These are phyloP conservation scores for Pugionium dolabratum DNA, from an alignment of 345 rosid species.

Conservation along the genomic window DNA sequence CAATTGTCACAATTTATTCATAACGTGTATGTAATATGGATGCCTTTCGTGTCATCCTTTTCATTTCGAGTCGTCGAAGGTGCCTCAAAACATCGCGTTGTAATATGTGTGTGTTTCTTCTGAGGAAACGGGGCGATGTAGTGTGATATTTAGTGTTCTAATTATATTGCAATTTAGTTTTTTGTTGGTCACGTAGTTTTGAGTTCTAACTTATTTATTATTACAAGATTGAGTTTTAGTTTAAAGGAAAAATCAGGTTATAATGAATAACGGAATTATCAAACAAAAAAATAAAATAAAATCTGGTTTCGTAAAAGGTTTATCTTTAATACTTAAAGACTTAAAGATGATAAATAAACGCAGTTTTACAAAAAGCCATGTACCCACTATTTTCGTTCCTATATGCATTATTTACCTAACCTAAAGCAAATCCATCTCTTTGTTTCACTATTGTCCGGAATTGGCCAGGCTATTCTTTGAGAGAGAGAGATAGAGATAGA, in stretches of 20 bases:
- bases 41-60: not conserved
- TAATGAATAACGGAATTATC: not conserved
- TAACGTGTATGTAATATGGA: slow-evolving; percentile 18
- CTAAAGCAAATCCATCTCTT: slow-evolving; percentile 4
- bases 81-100: slow-evolving; percentile 14
- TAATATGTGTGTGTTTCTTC: slow-evolving; percentile 9
- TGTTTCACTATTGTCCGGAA: not conserved
- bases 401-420: slow-evolving; percentile 15
- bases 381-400: not conserved
- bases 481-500: not conserved
- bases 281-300: not conserved
- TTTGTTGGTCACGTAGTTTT: not conserved
- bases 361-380: no score
- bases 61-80: not conserved
- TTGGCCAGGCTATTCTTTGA: not conserved
- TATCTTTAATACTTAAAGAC: not conserved
- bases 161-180: no score
- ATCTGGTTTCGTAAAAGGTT: no score
- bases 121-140: slow-evolving; percentile 6
- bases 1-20: slow-evolving; percentile 22
- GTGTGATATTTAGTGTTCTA: no score
- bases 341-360: not conserved
- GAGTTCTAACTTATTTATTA: no score
- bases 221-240: not conserved
- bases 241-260: not conserved